Evolutionary conservation across 805 yeast genomes (phyloP), one percentile per base, ranked within the genome.

Genomic region (Metschnikowia colocasiae): DNA sequence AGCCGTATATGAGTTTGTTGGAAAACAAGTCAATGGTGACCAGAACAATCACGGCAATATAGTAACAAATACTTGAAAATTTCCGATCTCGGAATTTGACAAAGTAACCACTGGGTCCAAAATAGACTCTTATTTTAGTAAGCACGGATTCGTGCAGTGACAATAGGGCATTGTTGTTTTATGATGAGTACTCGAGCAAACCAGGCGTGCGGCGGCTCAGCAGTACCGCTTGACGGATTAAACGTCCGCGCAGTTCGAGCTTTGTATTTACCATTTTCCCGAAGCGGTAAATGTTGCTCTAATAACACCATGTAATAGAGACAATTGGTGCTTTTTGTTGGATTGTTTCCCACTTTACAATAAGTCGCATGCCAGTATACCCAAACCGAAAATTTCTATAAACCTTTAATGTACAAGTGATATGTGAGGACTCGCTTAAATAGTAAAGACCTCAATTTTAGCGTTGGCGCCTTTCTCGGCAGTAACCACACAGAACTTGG

Each of bases 401-500:
- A 39, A 39, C 18, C 26, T 15, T 13, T 20, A 15, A 39, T 25
- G 26, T 39, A 39, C 33, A 39, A 19, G 43, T 41, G 8, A 18
- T 4, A 13, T 25, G 30, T 18, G 29, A 16, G 43, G 16, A 7
- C 15, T 23, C 8, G 15, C 22, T 38, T 37, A 53, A 1, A 43
- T 46, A 18, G 53, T 38, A 57, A 88, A 89, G 3, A 88, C 83
- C 65, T 87, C 95, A 59, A 88, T 80, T 46, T 71, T 76, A 31
- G 92, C 95, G 46, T 71, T 73, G 31, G 86, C 73, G 45, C 78
- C 75, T 56, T 80, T 75, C 38, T 68, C 66, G 30, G 88, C 95
- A 38, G 95, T 87, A 42, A 87, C 85, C 44, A 88, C 85, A 75
- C 96, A 89, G 78, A 78, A 88, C n/a, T 78, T 74, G 34, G 85